Conservation (phyloP, 352 stramenopile genomes). For the Thalassiosira allenii region DNA sequence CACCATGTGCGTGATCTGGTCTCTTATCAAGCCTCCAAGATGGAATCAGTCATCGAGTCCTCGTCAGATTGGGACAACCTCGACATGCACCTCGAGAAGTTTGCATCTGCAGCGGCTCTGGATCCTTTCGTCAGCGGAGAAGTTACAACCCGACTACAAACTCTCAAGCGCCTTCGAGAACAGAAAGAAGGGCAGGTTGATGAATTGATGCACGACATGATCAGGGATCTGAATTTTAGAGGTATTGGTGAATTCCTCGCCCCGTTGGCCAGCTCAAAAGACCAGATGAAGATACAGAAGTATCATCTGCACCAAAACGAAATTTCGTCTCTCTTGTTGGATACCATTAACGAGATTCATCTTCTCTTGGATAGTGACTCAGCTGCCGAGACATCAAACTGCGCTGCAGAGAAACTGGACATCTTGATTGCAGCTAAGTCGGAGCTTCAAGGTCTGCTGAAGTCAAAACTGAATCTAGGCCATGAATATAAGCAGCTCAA, state of each 20-base stretch:
- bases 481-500: conserved; percentile 2
- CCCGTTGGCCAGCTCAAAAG: conserved; percentile 56
- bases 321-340: conserved; percentile 31
- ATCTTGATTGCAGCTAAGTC: conserved; percentile 16
- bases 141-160: conserved; percentile 33
- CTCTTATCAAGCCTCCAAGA: conserved; percentile 34
- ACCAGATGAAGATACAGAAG: conserved; percentile 66
- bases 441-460: conserved; percentile 25
- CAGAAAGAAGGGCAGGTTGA: conserved; percentile 65
- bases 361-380: conserved; percentile 13
- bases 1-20: conserved; percentile 40
- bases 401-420: conserved; percentile 27
- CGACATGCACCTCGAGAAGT: conserved; percentile 39
- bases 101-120: conserved; percentile 46
- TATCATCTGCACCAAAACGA: conserved; percentile 23
- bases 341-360: conserved; percentile 21
- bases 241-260: conserved; percentile 58
- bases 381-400: background rate
- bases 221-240: conserved; percentile 60
- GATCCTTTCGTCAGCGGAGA: conserved; percentile 58
- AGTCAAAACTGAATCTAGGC: conserved; percentile 21
- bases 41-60: conserved; percentile 56
- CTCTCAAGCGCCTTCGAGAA: conserved; percentile 46
- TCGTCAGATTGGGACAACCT: conserved; percentile 65
- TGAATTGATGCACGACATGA: conserved; percentile 56